A percentile compares a stretch with the other conserved stretches of the same genome.
Evolutionary conservation across 2,329 filamentous ascomycete species (phyloP).

Genomic region (Aspergillus hiratsukae): DNA sequence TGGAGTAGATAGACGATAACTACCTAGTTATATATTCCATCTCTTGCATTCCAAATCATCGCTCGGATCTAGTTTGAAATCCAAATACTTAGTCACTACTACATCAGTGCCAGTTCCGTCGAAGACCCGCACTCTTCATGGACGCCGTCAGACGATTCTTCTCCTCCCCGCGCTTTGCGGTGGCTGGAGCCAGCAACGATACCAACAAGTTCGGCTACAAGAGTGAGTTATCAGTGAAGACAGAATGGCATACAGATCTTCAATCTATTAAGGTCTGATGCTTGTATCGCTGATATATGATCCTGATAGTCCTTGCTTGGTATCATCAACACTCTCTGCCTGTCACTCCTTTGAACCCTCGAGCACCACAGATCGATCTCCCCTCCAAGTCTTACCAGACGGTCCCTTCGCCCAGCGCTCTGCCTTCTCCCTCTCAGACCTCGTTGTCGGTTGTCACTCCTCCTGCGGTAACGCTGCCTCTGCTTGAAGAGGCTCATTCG

Average conservation of each 20-base stretch:
- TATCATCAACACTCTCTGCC: slow-evolving; percentile 73
- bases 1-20: neutral
- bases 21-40: neutral
- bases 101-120: slow-evolving; percentile 7
- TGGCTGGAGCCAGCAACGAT: slow-evolving; percentile 85
- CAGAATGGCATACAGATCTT: neutral
- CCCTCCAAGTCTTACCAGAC: slow-evolving; percentile 57
- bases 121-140: slow-evolving; percentile 15
- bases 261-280: neutral
- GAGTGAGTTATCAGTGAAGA: slow-evolving; percentile 48
- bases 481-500: slow-evolving; percentile 72
- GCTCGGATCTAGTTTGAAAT: neutral
- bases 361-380: slow-evolving; percentile 60
- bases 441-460: slow-evolving; percentile 84
- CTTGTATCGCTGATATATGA: neutral
- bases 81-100: neutral
- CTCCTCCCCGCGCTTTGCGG: slow-evolving; percentile 72
- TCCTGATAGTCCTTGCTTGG: slow-evolving; percentile 73
- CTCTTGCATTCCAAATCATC: slow-evolving; percentile 1
- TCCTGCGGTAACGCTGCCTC: slow-evolving; percentile 66
- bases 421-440: slow-evolving; percentile 65
- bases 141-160: slow-evolving; percentile 72
- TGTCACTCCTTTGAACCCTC: slow-evolving; percentile 80
- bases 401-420: slow-evolving; percentile 59
- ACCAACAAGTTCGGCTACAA: slow-evolving; percentile 83